Percentiles rank a stretch among this genome's conserved stretches.
Conservation (phyloP, 2,329 filamentous ascomycete species). For the Pseudogymnoascus sp. region DNA sequence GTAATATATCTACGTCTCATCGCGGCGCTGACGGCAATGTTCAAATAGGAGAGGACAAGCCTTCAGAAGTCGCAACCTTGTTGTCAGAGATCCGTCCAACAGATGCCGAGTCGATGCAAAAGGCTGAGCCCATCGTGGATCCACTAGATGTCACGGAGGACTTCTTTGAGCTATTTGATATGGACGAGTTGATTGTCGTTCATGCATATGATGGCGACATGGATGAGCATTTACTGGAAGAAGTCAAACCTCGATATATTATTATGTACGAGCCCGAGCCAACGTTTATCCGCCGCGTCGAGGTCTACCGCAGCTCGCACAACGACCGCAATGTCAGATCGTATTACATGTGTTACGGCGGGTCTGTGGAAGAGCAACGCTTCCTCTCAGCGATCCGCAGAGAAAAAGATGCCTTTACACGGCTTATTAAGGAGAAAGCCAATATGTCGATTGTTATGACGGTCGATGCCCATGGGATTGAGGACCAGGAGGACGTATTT, state of each 20-base stretch:
- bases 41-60: constrained; percentile 71
- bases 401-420: constrained; percentile 94
- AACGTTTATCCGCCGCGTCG: constrained; percentile 85
- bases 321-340: constrained; percentile 80
- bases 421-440: constrained; percentile 86
- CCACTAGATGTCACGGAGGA: constrained; percentile 86
- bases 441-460: constrained; percentile 86
- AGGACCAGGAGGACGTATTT: constrained; percentile 85
- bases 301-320: constrained; percentile 94
- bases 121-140: constrained; percentile 67
- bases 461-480: constrained; percentile 55
- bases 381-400: constrained; percentile 84
- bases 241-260: constrained; percentile 85
- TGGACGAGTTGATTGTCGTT: constrained; percentile 78
- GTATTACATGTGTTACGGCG: constrained; percentile 94
- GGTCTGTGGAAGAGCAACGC: constrained; percentile 89
- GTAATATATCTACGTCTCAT: constrained; percentile 43
- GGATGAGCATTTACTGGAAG: constrained; percentile 93
- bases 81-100: constrained; percentile 78
- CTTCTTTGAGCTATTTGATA: constrained; percentile 84
- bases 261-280: constrained; percentile 98
- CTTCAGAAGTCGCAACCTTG: constrained; percentile 70
- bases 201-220: constrained; percentile 94
- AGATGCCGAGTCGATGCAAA: constrained; percentile 65
- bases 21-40: constrained; percentile 67